Evolutionary conservation across 352 stramenopile genomes (phyloP).

Genomic region (Phytophthora melonis): DNA sequence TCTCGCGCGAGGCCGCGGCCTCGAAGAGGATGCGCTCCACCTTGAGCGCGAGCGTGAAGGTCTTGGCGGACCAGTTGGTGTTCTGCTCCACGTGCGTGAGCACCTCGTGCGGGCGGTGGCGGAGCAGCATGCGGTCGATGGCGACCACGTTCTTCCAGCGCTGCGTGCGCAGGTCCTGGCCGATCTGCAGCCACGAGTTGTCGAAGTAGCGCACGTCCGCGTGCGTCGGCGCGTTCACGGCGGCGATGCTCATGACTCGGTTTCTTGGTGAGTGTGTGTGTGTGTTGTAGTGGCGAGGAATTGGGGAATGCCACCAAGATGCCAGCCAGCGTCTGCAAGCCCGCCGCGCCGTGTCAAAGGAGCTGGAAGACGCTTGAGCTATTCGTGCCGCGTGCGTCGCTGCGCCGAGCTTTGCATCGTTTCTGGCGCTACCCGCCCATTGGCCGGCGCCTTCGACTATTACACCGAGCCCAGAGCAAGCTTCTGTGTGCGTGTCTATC

Average conservation of each 20-base stretch:
- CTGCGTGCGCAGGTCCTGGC: conserved; percentile 45
- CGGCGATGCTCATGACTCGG: conserved; percentile 15
- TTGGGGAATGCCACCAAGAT: conserved; percentile 14
- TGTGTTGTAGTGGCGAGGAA: conserved; percentile 1
- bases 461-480: not conserved
- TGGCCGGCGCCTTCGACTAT: conserved; percentile 13
- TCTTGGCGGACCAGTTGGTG: conserved; percentile 71
- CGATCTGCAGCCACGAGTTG: conserved; percentile 29
- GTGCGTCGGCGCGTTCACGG: conserved; percentile 9
- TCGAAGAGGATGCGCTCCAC: conserved; percentile 76
- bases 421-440: conserved; percentile 14
- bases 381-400: conserved; percentile 23
- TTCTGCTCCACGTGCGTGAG: conserved; percentile 74
- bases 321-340: not conserved
- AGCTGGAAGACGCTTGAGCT: conserved; percentile 5
- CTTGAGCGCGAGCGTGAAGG: conserved; percentile 73
- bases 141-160: conserved; percentile 61
- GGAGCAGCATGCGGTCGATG: conserved; percentile 71
- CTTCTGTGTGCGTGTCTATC: conserved; percentile 19
- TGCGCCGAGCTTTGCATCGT: conserved; percentile 13
- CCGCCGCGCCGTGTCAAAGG: conserved; percentile 15
- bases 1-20: conserved; percentile 58
- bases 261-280: not conserved
- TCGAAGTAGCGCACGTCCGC: conserved; percentile 36
- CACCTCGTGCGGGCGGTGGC: conserved; percentile 69